A percentile compares a stretch with the other conserved stretches of the same genome.
phyloP scores from a whole-genome alignment of 257 asterid genomes.

The Craterostigma plantagineum region DNA sequence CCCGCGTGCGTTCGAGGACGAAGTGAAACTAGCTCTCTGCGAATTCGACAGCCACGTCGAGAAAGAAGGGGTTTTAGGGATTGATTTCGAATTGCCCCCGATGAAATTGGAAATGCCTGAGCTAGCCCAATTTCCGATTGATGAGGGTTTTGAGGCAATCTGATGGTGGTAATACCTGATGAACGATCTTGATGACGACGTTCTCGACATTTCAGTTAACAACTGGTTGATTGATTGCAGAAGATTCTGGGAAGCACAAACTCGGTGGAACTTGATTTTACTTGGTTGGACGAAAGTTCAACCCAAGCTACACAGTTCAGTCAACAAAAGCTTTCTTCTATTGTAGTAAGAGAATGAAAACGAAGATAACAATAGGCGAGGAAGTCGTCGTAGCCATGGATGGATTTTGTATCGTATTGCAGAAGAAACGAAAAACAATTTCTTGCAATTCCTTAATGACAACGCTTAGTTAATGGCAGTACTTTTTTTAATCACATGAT shows the following conservation, averaged over 20 bases:
- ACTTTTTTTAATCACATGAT: no score
- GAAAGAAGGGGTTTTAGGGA: conserved; percentile 16
- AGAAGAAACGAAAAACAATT: no score
- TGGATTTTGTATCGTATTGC: no score
- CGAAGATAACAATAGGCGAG: no score
- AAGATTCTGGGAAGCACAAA: background rate
- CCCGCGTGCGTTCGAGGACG: conserved; percentile 18
- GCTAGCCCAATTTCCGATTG: conserved; percentile 10
- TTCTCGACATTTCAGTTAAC: conserved; percentile 36
- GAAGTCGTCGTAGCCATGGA: no score
- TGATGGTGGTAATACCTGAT: conserved; percentile 22
- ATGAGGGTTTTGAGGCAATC: conserved; percentile 30
- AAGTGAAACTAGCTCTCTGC: conserved; percentile 25
- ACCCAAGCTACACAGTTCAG: no score
- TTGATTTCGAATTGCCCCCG: conserved; percentile 15
- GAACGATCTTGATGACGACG: conserved; percentile 39
- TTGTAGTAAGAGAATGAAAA: no score
- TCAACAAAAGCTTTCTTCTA: background rate
- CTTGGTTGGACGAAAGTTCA: no score
- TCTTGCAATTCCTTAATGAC: no score
- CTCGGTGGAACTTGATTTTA: no score
- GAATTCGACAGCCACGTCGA: conserved; percentile 22
- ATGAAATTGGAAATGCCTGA: conserved; percentile 33
- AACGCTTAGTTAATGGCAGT: no score
- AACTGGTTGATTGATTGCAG: no score